A percentile compares a stretch with the other conserved stretches of the same genome.
phyloP scores from a whole-genome alignment of 2,329 filamentous ascomycete genomes.

The Fusarium anthophilum region DNA sequence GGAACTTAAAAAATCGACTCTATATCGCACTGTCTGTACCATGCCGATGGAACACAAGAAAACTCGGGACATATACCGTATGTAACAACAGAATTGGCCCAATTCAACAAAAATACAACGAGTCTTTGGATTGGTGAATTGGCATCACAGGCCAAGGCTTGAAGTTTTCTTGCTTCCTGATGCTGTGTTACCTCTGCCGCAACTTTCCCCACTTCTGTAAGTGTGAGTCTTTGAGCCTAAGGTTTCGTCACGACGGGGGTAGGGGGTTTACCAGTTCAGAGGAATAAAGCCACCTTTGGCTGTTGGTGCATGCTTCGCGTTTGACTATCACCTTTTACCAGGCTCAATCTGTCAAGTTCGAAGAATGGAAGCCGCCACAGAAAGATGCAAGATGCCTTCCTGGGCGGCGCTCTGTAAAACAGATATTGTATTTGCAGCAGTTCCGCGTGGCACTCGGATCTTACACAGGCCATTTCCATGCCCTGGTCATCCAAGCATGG shows the following conservation, averaged over 20 bases:
- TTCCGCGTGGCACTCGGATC: conserved; percentile 20
- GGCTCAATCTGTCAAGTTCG: background rate
- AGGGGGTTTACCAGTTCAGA: background rate
- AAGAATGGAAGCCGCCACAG: background rate
- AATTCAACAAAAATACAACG: background rate
- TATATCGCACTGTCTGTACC: conserved; percentile 31
- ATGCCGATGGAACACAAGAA: background rate
- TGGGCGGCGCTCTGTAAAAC: conserved; percentile 3
- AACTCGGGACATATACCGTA: background rate
- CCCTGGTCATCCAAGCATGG: conserved; percentile 11
- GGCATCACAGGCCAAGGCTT: background rate
- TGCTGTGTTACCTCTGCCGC: background rate
- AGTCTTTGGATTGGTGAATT: background rate
- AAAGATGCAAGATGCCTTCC: background rate
- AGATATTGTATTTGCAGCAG: background rate
- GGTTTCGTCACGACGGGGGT: background rate
- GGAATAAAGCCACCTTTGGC: background rate
- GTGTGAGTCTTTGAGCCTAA: conserved; percentile 22
- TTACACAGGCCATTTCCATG: conserved; percentile 3
- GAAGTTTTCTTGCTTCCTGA: background rate
- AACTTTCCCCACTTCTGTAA: conserved; percentile 29
- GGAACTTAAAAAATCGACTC: conserved; percentile 1
- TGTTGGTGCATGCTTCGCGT: background rate
- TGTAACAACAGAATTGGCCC: background rate
- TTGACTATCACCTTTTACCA: background rate